Conservation (phyloP, 2,329 filamentous ascomycete genomes). For the Daldinia sp. region DNA sequence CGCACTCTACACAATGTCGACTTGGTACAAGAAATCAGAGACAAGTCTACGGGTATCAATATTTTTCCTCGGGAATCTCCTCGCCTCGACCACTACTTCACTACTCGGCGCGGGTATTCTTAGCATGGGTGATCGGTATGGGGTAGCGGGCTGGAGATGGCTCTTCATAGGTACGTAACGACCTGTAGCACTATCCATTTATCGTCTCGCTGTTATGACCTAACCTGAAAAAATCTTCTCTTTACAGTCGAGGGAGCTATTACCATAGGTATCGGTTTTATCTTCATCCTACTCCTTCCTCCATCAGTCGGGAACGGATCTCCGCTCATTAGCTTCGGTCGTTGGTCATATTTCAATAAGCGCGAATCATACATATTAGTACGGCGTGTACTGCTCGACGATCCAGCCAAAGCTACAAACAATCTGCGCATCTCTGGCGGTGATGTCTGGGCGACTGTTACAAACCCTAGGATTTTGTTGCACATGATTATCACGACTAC, state of each 20-base stretch:
- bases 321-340: constrained; percentile 52
- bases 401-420: constrained; percentile 55
- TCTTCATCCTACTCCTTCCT: constrained; percentile 57
- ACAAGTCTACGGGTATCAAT: constrained; percentile 61
- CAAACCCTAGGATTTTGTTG: constrained; percentile 47
- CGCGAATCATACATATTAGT: constrained; percentile 58
- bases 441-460: constrained; percentile 53
- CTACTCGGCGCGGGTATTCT: constrained; percentile 63
- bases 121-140: constrained; percentile 56
- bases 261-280: constrained; percentile 50
- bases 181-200: neutral
- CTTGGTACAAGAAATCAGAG: constrained; percentile 62
- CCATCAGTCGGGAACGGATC: constrained; percentile 53
- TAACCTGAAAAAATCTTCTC: neutral
- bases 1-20: constrained; percentile 63
- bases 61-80: constrained; percentile 67
- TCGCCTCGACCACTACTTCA: constrained; percentile 62
- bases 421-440: constrained; percentile 54
- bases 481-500: constrained; percentile 48
- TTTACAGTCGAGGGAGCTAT: constrained; percentile 49
- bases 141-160: constrained; percentile 64
- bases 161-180: constrained; percentile 59
- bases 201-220: neutral
- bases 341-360: constrained; percentile 58
- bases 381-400: constrained; percentile 58